A percentile compares a stretch with the other conserved stretches of the same genome.
These are phyloP conservation scores for Cladophialophora immunda DNA, from an alignment of 2,329 filamentous ascomycete genomes.

Conservation along the genomic window DNA sequence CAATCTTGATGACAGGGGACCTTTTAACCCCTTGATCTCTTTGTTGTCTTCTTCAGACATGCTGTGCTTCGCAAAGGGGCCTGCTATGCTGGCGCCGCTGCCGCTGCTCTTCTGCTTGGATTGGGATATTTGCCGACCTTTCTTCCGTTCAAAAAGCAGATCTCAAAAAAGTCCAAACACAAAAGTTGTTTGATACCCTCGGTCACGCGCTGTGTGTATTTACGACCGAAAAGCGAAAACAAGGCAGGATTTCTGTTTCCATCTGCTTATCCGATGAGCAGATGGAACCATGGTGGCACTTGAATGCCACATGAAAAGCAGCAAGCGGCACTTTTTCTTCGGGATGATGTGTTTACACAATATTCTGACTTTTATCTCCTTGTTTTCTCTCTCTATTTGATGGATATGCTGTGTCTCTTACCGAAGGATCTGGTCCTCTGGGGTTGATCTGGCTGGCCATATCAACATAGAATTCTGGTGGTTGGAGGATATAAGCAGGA, in stretches of 20 bases:
- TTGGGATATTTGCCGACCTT: conserved; percentile 13
- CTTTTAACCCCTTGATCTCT: not conserved
- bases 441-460: conserved; percentile 5
- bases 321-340: conserved; percentile 18
- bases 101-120: conserved; percentile 18
- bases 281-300: conserved; percentile 10
- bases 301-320: conserved; percentile 19
- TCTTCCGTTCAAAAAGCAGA: conserved; percentile 23
- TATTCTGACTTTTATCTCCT: conserved; percentile 3
- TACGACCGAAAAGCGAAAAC: conserved; percentile 9
- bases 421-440: not conserved
- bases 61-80: not conserved
- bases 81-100: conserved; percentile 17
- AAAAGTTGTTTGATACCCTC: conserved; percentile 25
- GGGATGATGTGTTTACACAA: conserved; percentile 21
- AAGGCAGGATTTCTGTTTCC: conserved; percentile 3
- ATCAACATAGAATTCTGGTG: conserved; percentile 12
- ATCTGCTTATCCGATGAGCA: not conserved
- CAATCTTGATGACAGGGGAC: not conserved
- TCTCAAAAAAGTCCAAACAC: conserved; percentile 21
- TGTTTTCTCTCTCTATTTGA: not conserved
- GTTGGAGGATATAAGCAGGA: not conserved
- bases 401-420: not conserved
- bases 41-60: conserved; percentile 15
- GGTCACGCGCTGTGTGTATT: conserved; percentile 13